Conservation (phyloP, 1,139 yeast genomes). For the Debaryomycetaceae sp. region DNA sequence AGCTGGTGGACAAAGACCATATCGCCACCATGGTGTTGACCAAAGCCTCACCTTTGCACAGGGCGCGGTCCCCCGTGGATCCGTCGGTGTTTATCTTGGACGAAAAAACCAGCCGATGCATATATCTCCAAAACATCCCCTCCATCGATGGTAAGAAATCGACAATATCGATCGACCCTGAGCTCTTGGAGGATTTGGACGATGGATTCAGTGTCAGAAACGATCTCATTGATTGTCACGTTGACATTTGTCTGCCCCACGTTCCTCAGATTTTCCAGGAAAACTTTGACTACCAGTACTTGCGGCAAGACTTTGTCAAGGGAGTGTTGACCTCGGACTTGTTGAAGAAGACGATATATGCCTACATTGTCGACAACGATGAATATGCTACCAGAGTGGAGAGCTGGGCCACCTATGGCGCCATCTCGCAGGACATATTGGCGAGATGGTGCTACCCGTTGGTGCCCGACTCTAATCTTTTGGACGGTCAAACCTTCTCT, state of each 20-base stretch:
- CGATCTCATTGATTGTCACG: slow-evolving; percentile 92
- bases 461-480: slow-evolving; percentile 78
- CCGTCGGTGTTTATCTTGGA: slow-evolving; percentile 86
- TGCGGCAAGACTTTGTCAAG: slow-evolving; percentile 82
- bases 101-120: slow-evolving; percentile 65
- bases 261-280: slow-evolving; percentile 96
- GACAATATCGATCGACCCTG: slow-evolving; percentile 72
- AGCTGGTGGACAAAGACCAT: slow-evolving; percentile 76
- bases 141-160: slow-evolving; percentile 42
- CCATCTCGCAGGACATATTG: slow-evolving; percentile 83
- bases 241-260: slow-evolving; percentile 90
- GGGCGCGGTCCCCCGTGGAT: slow-evolving; percentile 72
- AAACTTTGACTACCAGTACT: slow-evolving; percentile 86
- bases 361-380: slow-evolving; percentile 69
- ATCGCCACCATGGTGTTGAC: slow-evolving; percentile 91
- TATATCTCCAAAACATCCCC: slow-evolving; percentile 76
- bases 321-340: slow-evolving; percentile 91
- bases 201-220: slow-evolving; percentile 79
- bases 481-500: slow-evolving; percentile 65
- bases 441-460: slow-evolving; percentile 93
- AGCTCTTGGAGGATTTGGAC: slow-evolving; percentile 65
- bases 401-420: slow-evolving; percentile 88
- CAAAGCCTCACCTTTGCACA: slow-evolving; percentile 80
- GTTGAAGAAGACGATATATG: slow-evolving; percentile 84
- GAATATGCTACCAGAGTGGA: slow-evolving; percentile 91